Conservation (phyloP, 2,329 filamentous ascomycete species). For the Aspergillus candidus region DNA sequence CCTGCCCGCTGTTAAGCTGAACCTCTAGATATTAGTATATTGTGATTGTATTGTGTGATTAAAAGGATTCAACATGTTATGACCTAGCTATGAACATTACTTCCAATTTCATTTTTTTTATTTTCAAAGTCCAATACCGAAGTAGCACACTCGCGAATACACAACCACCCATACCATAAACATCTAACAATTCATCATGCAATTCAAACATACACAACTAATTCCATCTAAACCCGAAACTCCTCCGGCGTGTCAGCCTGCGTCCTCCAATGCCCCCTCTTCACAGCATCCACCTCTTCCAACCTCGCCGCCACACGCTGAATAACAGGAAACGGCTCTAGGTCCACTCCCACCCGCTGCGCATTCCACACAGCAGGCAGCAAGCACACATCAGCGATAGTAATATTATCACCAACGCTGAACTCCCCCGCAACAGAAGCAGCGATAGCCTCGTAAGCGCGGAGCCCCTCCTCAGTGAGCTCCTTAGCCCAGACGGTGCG, state of each 20-base stretch:
- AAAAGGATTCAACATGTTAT: conserved; percentile 2
- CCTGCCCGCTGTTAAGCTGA: conserved; percentile 37
- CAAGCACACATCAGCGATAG: conserved; percentile 54
- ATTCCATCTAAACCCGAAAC: conserved; percentile 22
- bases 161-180: background rate
- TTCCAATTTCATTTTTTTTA: background rate
- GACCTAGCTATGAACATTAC: conserved; percentile 7
- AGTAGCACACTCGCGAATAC: background rate
- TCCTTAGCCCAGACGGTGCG: conserved; percentile 48
- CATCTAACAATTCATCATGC: background rate
- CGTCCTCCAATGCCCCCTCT: conserved; percentile 47
- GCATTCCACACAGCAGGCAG: conserved; percentile 56
- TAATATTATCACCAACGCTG: conserved; percentile 52
- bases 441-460: conserved; percentile 49
- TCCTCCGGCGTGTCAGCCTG: conserved; percentile 52
- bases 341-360: conserved; percentile 49
- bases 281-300: conserved; percentile 46
- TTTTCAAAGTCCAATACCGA: background rate
- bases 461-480: conserved; percentile 49
- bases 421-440: conserved; percentile 41
- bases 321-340: conserved; percentile 46
- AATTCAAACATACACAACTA: background rate
- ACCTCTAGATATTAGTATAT: conserved; percentile 10
- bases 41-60: conserved; percentile 3
- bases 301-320: conserved; percentile 43